Evolutionary conservation across 768 basidiomycete species (phyloP).

Genomic region (Mycena pura): DNA sequence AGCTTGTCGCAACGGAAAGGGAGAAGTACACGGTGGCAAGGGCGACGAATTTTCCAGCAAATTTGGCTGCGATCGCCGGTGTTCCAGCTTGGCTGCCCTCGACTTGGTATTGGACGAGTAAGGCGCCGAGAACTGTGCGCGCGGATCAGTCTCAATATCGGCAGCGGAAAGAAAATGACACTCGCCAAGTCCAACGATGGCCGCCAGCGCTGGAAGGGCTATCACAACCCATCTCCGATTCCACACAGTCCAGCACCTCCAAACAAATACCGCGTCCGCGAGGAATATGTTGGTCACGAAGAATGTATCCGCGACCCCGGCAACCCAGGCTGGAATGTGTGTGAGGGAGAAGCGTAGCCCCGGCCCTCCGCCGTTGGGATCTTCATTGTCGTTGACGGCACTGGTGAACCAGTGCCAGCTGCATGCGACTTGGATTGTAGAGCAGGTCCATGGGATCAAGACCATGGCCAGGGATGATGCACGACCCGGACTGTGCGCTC

Average conservation of each 20-base stretch:
- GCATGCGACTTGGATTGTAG: slow-evolving; percentile 6
- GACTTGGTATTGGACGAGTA: slow-evolving; percentile 8
- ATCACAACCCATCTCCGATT: slow-evolving; percentile 8
- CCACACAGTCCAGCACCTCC: slow-evolving; percentile 15
- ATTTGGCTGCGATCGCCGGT: slow-evolving; percentile 4
- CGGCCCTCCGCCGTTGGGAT: not conserved
- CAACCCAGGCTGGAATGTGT: slow-evolving; percentile 4
- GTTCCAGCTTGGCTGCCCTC: not conserved
- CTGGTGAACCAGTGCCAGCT: slow-evolving; percentile 14
- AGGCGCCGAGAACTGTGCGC: slow-evolving; percentile 1
- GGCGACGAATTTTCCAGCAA: not conserved
- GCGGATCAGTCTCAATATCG: not conserved
- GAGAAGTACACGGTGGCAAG: slow-evolving; percentile 16
- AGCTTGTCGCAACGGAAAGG: slow-evolving; percentile 10
- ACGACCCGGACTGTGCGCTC: not conserved
- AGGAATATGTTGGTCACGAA: slow-evolving; percentile 12
- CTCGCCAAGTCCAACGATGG: not conserved
- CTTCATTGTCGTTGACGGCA: slow-evolving; percentile 14
- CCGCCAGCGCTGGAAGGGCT: slow-evolving; percentile 7
- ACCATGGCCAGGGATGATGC: not conserved
- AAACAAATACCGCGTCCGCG: slow-evolving; percentile 14
- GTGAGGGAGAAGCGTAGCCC: slow-evolving; percentile 14
- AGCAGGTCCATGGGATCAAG: slow-evolving; percentile 9
- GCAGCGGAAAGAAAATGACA: not conserved
- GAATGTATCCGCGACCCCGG: slow-evolving; percentile 7